These are phyloP conservation scores for Spathaspora sp. DNA, from an alignment of 1,139 yeast species.

Conservation along the genomic window DNA sequence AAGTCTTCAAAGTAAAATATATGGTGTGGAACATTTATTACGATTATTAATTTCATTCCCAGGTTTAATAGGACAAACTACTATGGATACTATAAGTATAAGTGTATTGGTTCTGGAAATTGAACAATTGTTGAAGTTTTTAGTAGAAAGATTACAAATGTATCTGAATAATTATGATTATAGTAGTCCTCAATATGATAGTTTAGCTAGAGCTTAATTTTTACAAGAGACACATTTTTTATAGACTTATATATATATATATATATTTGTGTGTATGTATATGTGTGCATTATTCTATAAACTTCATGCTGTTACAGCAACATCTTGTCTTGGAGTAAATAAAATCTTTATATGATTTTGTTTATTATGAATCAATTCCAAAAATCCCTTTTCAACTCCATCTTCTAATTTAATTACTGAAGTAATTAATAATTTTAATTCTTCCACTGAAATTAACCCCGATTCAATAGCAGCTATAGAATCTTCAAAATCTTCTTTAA, in stretches of 20 bases:
- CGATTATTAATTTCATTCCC: slow-evolving; percentile 78
- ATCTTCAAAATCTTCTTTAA: slow-evolving; percentile 33
- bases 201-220: slow-evolving; percentile 28
- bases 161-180: slow-evolving; percentile 50
- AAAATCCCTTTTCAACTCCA: slow-evolving; percentile 34
- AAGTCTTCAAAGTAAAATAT: slow-evolving; percentile 40
- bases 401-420: slow-evolving; percentile 33
- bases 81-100: slow-evolving; percentile 80
- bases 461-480: slow-evolving; percentile 33
- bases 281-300: slow-evolving; percentile 1
- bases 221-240: not conserved
- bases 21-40: slow-evolving; percentile 78
- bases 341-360: slow-evolving; percentile 38
- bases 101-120: slow-evolving; percentile 43
- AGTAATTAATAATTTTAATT: slow-evolving; percentile 30
- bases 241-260: not conserved
- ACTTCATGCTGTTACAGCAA: not conserved
- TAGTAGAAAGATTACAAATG: slow-evolving; percentile 48
- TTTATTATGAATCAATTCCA: slow-evolving; percentile 35
- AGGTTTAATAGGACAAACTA: slow-evolving; percentile 70
- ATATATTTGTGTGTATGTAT: not conserved
- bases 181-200: slow-evolving; percentile 66
- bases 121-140: slow-evolving; percentile 52
- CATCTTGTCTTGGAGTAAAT: slow-evolving; percentile 23
- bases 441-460: slow-evolving; percentile 26